Evolutionary conservation across 2,329 filamentous ascomycete genomes (phyloP).

Genomic region (Coniochaeta sp.): DNA sequence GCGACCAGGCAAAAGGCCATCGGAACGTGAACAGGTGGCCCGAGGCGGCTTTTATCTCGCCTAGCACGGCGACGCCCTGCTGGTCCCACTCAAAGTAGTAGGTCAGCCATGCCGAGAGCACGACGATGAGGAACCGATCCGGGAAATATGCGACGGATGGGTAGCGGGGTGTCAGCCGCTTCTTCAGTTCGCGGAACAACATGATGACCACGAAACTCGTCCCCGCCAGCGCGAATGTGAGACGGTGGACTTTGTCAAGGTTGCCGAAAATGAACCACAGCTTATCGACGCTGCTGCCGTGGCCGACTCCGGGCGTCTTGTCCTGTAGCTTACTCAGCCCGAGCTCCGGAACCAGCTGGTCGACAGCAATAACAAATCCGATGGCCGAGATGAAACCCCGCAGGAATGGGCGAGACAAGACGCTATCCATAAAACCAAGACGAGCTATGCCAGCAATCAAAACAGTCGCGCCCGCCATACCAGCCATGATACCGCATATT

Average conservation of each 20-base stretch:
- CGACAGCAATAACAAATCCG: constrained; percentile 91
- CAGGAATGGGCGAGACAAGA: constrained; percentile 85
- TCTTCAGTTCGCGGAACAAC: constrained; percentile 82
- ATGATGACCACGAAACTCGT: constrained; percentile 84
- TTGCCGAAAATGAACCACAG: constrained; percentile 71
- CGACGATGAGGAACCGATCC: constrained; percentile 84
- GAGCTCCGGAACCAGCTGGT: constrained; percentile 87
- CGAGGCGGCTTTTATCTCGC: constrained; percentile 66
- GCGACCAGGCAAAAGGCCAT: constrained; percentile 72
- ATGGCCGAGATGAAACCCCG: constrained; percentile 96
- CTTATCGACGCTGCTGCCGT: constrained; percentile 84
- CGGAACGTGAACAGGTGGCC: constrained; percentile 72
- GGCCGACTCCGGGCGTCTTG: constrained; percentile 55
- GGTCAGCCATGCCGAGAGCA: constrained; percentile 73
- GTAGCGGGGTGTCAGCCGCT: constrained; percentile 69
- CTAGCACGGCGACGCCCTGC: constrained; percentile 75
- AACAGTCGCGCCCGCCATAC: constrained; percentile 81
- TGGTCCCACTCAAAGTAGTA: constrained; percentile 72
- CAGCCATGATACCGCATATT: constrained; percentile 82
- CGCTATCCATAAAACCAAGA: constrained; percentile 88
- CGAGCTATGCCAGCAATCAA: constrained; percentile 79
- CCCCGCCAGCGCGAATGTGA: constrained; percentile 71
- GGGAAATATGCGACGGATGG: constrained; percentile 81
- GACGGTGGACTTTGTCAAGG: constrained; percentile 55
- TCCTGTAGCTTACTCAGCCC: constrained; percentile 65